Evolutionary conservation across 768 basidiomycete species (phyloP).

Genomic region (Calocera viscosa): DNA sequence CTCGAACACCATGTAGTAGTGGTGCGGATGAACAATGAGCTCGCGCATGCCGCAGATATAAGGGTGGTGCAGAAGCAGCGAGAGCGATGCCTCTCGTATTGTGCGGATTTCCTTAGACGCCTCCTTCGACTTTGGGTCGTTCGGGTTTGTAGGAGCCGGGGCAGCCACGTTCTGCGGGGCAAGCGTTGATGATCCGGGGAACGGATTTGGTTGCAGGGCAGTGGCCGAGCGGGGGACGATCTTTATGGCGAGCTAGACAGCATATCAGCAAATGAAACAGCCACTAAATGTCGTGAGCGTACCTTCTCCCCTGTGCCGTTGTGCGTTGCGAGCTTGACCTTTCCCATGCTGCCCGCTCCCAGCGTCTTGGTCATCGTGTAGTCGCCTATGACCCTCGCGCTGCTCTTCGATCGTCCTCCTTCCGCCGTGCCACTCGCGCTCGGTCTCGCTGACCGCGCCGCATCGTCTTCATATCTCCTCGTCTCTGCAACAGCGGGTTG

Average conservation of each 20-base stretch:
- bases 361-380: slow-evolving; percentile 95
- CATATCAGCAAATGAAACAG: slow-evolving; percentile 10
- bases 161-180: slow-evolving; percentile 15
- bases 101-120: slow-evolving; percentile 94
- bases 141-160: slow-evolving; percentile 62
- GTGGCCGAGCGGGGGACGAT: slow-evolving; percentile 65
- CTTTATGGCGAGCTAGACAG: slow-evolving; percentile 82
- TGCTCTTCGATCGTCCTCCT: slow-evolving; percentile 11
- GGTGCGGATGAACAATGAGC: slow-evolving; percentile 93
- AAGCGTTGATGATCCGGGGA: slow-evolving; percentile 38
- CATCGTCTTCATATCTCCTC: slow-evolving; percentile 20
- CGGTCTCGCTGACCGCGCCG: slow-evolving; percentile 14
- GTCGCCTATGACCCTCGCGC: slow-evolving; percentile 63
- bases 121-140: slow-evolving; percentile 73
- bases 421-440: slow-evolving; percentile 19
- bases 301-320: slow-evolving; percentile 87
- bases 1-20: slow-evolving; percentile 99
- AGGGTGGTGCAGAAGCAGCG: slow-evolving; percentile 91
- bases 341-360: slow-evolving; percentile 97
- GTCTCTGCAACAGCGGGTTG: slow-evolving; percentile 35
- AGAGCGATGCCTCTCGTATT: slow-evolving; percentile 87
- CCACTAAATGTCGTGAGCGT: slow-evolving; percentile 23
- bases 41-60: slow-evolving; percentile 99
- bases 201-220: slow-evolving; percentile 40
- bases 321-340: slow-evolving; percentile 91